A percentile compares a stretch with the other conserved stretches of the same genome.
Evolutionary conservation across 2,329 filamentous ascomycete genomes (phyloP).

Genomic region (Xylaria sp.): DNA sequence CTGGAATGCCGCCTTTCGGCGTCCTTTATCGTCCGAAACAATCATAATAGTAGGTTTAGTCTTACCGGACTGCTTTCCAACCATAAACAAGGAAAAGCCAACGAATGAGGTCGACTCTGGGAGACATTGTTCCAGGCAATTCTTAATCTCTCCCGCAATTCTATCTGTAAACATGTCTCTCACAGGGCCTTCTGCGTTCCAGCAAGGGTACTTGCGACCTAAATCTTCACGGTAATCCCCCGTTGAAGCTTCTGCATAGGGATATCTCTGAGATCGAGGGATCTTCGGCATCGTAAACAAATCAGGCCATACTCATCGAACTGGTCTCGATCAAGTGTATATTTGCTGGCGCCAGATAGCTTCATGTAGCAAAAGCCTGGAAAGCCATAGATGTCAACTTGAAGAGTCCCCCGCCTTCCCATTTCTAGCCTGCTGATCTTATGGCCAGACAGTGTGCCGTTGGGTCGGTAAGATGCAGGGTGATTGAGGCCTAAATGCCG

Average conservation of each 20-base stretch:
- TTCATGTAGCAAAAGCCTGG: not conserved
- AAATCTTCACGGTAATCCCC: constrained; percentile 32
- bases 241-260: constrained; percentile 32
- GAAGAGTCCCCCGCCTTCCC: constrained; percentile 14
- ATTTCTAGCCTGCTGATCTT: not conserved
- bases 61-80: constrained; percentile 35
- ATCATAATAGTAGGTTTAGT: constrained; percentile 36
- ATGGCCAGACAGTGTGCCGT: not conserved
- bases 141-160: constrained; percentile 31
- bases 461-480: not conserved
- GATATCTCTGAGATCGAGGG: constrained; percentile 29
- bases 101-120: constrained; percentile 35
- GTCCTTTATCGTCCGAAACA: constrained; percentile 33
- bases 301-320: not conserved
- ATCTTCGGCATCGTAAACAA: constrained; percentile 26
- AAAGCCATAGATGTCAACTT: not conserved
- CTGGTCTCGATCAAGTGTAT: not conserved
- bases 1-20: constrained; percentile 33
- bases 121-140: constrained; percentile 30
- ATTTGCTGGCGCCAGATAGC: not conserved
- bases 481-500: constrained; percentile 7
- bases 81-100: constrained; percentile 38
- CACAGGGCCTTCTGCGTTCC: constrained; percentile 30
- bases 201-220: constrained; percentile 32
- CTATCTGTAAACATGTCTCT: constrained; percentile 27